Base-by-base conservation (phyloP, 169 alveolate genomes). In the Condylostoma magnum region DNA sequence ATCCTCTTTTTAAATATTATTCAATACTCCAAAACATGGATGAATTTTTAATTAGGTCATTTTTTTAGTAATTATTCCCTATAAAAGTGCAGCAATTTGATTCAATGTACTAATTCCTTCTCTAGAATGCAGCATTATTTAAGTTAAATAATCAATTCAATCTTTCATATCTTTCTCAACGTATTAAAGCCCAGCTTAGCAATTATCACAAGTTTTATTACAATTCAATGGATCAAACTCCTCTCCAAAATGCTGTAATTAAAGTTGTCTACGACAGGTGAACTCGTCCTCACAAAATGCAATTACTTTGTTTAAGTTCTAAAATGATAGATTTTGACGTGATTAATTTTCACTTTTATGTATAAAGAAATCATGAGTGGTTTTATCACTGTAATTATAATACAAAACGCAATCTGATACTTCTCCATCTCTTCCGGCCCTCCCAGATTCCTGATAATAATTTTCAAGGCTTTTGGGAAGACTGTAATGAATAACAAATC, bases 401-500 rank as follows among this genome's bases (percentile, higher is more conserved):
- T 82, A 93, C 22, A 93, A 72, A 28, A 89, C 75, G 18, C 94
- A 88, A 20, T 79, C 72, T 12, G 97, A 80, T 5, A 63, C 77
- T 54, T 91, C 89, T 33, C 99, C 99, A 75, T 97, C 99, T 65
- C 99, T 81, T 12, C 99, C 99, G 0, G 99, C 99, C 43, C 99
- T 85, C 4, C 99, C 99, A 6, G 96, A 94, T 70, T 98, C 99
- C 92, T 97, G 98, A 58, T 94, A 95, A 79, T 97, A 98, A 71
- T 95, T 94, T 86, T 98, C 99, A 36, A 98, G 83, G 8, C 99
- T 94, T 63, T 97, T 96, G 18, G 99, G 99, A 76, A 98, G 78
- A 2, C 99, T 93, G 67, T 87, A 90, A 75, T 98, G 99, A 10
- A 98, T 93, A 6, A 98, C 99, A 80, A 96, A 97, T 67, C 99